phyloP scores from a whole-genome alignment of 495 filamentous ascomycete genomes.

The Penicillium lagena region DNA sequence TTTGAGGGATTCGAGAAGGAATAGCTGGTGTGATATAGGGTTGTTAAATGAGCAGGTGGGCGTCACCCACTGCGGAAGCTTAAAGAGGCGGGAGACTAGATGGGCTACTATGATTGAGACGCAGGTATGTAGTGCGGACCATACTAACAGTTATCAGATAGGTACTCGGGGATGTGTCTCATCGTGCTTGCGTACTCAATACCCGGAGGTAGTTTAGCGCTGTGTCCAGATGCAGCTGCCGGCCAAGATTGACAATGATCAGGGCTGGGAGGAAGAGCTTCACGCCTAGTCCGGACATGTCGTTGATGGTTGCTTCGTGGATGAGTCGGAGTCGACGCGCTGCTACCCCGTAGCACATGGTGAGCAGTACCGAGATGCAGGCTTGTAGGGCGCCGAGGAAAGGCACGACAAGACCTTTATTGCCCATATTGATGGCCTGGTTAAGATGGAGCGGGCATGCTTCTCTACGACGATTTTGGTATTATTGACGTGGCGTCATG shows the following conservation, averaged over 20 bases:
- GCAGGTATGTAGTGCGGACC: slow-evolving; percentile 51
- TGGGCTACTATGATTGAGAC: slow-evolving; percentile 49
- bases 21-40: slow-evolving; percentile 63
- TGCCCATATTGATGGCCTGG: neutral
- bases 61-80: slow-evolving; percentile 59
- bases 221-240: slow-evolving; percentile 52
- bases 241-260: slow-evolving; percentile 63
- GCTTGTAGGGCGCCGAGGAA: slow-evolving; percentile 69
- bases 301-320: slow-evolving; percentile 45
- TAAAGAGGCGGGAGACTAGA: slow-evolving; percentile 35
- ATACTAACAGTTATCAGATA: slow-evolving; percentile 28
- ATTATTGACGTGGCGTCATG: slow-evolving; percentile 4
- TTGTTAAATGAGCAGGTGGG: slow-evolving; percentile 72
- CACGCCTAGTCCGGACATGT: slow-evolving; percentile 61
- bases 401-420: slow-evolving; percentile 28
- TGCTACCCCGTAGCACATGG: slow-evolving; percentile 57
- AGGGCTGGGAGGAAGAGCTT: slow-evolving; percentile 65
- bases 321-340: slow-evolving; percentile 55
- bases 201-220: slow-evolving; percentile 53
- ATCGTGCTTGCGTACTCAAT: slow-evolving; percentile 19
- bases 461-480: neutral
- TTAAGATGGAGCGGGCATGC: neutral
- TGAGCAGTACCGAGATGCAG: slow-evolving; percentile 61
- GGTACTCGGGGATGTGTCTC: no score
- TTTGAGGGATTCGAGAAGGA: slow-evolving; percentile 59